Conservation (phyloP, 2,329 filamentous ascomycete genomes). For the Apiospora pterosperma region DNA sequence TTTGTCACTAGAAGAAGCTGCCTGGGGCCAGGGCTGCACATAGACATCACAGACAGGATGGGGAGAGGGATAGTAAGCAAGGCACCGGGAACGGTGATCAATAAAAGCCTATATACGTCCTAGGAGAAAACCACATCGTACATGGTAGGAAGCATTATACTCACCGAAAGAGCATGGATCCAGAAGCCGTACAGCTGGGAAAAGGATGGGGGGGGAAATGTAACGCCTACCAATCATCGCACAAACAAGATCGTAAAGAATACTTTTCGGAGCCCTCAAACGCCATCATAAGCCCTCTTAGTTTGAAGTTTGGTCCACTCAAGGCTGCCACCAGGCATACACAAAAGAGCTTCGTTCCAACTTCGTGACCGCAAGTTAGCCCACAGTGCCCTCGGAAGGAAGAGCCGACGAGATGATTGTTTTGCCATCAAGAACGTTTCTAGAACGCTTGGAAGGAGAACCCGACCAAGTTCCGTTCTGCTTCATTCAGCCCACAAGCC, state of each 20-base stretch:
- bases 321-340: constrained; percentile 19
- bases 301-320: constrained; percentile 29
- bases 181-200: neutral
- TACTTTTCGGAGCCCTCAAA: constrained; percentile 28
- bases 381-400: constrained; percentile 31
- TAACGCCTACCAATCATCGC: constrained; percentile 3
- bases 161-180: neutral
- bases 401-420: constrained; percentile 22
- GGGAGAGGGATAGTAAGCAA: neutral
- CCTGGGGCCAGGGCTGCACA: too few relatives aligned
- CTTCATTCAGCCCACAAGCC: constrained; percentile 13
- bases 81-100: neutral
- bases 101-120: neutral
- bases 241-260: neutral
- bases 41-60: neutral
- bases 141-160: constrained; percentile 1
- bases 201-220: neutral
- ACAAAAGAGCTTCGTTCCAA: constrained; percentile 30
- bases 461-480: constrained; percentile 12
- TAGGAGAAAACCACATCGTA: neutral
- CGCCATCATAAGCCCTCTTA: constrained; percentile 31
- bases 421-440: constrained; percentile 5
- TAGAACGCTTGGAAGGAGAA: constrained; percentile 12
- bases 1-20: too few relatives aligned
- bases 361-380: constrained; percentile 21